Evolutionary conservation across 73 alveolate genomes (phyloP), one percentile per base, ranked within the genome.

Genomic region (Diophrys appendiculata): DNA sequence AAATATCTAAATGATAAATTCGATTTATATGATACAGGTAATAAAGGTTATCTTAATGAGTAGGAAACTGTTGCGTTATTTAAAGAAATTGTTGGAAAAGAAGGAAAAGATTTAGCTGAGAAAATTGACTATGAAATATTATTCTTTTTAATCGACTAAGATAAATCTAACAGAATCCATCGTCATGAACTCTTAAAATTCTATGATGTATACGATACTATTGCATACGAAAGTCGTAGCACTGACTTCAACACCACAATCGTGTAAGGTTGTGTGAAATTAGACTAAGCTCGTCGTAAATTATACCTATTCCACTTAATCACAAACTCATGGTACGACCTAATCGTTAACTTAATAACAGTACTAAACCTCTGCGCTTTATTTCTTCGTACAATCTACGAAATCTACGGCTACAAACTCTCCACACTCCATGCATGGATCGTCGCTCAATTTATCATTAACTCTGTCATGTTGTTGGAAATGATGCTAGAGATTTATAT

Each of bases 1-100:
- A 33, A 78, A 52, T 78, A 43, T 65, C 52, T 78, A 54, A 35
- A 1, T 29, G 30, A 33, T n/a, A 69, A 78, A 31, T 78, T 78
- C 72, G 22, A 78, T 29, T 67, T 29, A 1, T 64, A 24, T 32
- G 85, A 76, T 26, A 30, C 2, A 2, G 26, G 29, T 1, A 27
- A 26, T 8, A 33, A 26, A 65, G 85, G 85, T 1, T 76, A 64
- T 52, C 56, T 76, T 25, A 28, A 33, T 33, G 30, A 27, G 14
- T n/a, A 76, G 23, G 85, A 85, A 29, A 69, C 85, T 8, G 22
- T 30, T 2, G 52, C 29, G 31, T 52, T 70, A 23, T 11, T 70
- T 24, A 70, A 33, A 33, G 72, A 60, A 23, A 3, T 60, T 11
- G 32, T 60, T 14, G 5, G 33, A 5, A 60, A 23, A 26, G 72